Evolutionary conservation across 768 basidiomycete genomes (phyloP).

Genomic region (Suillus hirtellus): DNA sequence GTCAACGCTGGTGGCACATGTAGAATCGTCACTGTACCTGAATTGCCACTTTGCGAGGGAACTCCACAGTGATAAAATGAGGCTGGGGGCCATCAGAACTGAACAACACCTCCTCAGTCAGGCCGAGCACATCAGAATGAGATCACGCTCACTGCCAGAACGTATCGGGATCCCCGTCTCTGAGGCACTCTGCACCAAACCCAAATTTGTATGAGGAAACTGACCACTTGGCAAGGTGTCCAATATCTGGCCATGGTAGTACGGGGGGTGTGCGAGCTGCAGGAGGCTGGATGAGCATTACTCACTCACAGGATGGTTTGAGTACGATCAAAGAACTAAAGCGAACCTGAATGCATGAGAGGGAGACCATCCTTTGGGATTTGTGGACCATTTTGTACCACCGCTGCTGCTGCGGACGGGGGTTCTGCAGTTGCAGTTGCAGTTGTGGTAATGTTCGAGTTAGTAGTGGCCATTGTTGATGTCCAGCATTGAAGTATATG

Average conservation of each 20-base stretch:
- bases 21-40: constrained; percentile 52
- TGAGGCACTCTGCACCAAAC: constrained; percentile 90
- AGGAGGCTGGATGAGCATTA: neutral
- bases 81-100: constrained; percentile 97
- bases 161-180: constrained; percentile 85
- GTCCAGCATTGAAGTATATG: neutral
- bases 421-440: neutral
- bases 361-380: constrained; percentile 37
- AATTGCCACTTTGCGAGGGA: constrained; percentile 85
- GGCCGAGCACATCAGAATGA: neutral
- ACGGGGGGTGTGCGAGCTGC: constrained; percentile 45
- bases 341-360: constrained; percentile 40
- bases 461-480: constrained; percentile 6
- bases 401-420: constrained; percentile 8
- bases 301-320: neutral
- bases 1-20: constrained; percentile 7
- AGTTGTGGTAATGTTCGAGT: neutral
- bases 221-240: constrained; percentile 88
- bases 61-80: constrained; percentile 93
- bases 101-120: constrained; percentile 12
- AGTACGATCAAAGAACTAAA: neutral
- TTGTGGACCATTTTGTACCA: neutral
- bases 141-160: constrained; percentile 89
- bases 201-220: constrained; percentile 97
- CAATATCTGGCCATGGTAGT: constrained; percentile 81